Conservation (phyloP, 2,329 filamentous ascomycete species). For the Nemania sp. region DNA sequence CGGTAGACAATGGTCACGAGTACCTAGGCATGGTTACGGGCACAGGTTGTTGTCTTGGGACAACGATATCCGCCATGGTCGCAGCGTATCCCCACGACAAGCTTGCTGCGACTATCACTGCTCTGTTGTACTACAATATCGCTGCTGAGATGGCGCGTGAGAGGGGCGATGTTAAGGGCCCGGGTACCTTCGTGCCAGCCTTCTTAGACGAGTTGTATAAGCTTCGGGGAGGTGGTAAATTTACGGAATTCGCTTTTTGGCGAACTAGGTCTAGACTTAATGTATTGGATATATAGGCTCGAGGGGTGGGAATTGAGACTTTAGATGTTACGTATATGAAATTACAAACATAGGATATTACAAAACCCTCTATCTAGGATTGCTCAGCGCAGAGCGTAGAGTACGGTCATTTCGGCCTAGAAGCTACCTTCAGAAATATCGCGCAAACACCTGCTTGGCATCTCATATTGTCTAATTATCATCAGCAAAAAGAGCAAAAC, state of each 20-base stretch:
- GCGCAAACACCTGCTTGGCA: too few species aligned
- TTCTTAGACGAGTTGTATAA: conserved; percentile 79
- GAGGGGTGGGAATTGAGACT: not conserved
- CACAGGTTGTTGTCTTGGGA: conserved; percentile 87
- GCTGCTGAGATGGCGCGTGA: conserved; percentile 77
- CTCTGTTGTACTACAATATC: conserved; percentile 79
- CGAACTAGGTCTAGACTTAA: conserved; percentile 63
- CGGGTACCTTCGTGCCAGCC: conserved; percentile 86
- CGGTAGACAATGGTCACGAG: conserved; percentile 81
- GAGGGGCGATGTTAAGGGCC: conserved; percentile 75
- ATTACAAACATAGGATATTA: too few species aligned
- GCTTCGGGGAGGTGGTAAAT: conserved; percentile 63
- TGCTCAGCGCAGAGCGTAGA: too few species aligned
- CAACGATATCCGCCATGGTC: conserved; percentile 80
- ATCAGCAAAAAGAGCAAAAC: not conserved
- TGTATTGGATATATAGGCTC: conserved; percentile 46
- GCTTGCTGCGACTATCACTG: conserved; percentile 79
- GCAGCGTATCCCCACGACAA: conserved; percentile 72
- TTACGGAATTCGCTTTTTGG: conserved; percentile 65
- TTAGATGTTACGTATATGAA: not conserved
- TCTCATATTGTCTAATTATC: not conserved
- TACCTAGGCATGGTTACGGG: conserved; percentile 79
- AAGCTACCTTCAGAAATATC: too few species aligned
- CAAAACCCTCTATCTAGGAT: too few species aligned
- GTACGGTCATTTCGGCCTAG: too few species aligned